A percentile compares a stretch with the other conserved stretches of the same genome.
Evolutionary conservation across 2,329 filamentous ascomycete genomes (phyloP).

Genomic region (Aspergillus quadricinctus): DNA sequence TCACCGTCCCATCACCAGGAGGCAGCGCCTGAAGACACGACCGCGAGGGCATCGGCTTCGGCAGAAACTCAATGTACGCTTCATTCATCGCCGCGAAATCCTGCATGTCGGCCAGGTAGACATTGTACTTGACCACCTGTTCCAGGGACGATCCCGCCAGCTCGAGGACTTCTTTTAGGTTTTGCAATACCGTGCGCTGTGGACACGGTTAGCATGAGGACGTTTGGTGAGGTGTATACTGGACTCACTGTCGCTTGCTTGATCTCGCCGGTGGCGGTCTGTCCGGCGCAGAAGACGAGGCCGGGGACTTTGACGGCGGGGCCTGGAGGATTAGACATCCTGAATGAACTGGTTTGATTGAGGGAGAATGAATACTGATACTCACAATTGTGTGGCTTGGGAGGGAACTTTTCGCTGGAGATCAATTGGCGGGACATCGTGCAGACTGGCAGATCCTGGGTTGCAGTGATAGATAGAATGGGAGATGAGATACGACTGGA

Average conservation of each 20-base stretch:
- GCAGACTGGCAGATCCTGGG: background rate
- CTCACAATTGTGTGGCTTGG: constrained; percentile 47
- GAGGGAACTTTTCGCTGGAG: constrained; percentile 45
- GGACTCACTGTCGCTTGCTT: no score
- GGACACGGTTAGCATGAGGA: no score
- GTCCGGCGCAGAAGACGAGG: no score
- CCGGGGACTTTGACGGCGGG: no score
- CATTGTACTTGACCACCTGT: constrained; percentile 61
- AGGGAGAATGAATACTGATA: constrained; percentile 9
- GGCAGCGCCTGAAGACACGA: constrained; percentile 40
- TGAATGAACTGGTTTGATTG: no score
- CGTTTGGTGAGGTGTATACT: no score
- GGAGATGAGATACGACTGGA: no score
- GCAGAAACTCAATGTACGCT: constrained; percentile 36
- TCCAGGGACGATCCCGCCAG: constrained; percentile 55
- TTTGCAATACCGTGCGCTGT: constrained; percentile 37
- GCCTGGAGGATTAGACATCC: no score
- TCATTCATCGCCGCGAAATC: constrained; percentile 70
- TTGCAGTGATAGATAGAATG: no score
- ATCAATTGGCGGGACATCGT: constrained; percentile 46
- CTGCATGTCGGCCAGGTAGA: constrained; percentile 61
- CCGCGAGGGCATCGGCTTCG: constrained; percentile 41
- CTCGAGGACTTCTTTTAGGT: constrained; percentile 57
- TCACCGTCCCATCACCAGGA: constrained; percentile 39
- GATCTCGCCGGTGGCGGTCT: no score